Conservation (phyloP, 139 green algal genomes). For the Chlamydomonas sp. region DNA sequence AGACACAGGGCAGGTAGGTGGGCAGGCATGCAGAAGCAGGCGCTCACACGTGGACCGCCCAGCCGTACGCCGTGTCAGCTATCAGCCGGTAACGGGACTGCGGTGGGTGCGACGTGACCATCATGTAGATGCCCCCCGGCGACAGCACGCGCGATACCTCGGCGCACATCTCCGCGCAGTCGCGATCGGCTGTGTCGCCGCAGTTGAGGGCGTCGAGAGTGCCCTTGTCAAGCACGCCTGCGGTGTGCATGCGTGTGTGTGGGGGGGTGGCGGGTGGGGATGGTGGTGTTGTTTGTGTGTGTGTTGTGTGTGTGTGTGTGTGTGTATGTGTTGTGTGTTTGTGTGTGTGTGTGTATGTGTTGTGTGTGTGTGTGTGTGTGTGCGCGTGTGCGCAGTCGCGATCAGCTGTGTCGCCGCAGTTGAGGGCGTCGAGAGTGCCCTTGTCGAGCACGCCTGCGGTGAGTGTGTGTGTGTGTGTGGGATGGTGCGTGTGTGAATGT, state of each 20-base stretch:
- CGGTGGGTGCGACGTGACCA: constrained; percentile 26
- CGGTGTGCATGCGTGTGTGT: no score
- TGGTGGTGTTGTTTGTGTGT: no score
- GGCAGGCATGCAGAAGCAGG: no score
- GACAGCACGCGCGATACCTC: constrained; percentile 38
- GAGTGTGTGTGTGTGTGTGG: no score
- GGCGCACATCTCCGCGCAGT: constrained; percentile 19
- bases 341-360: no score
- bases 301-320: no score
- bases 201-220: constrained; percentile 48
- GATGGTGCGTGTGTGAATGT: no score
- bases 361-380: no score
- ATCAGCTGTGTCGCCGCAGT: constrained; percentile 32
- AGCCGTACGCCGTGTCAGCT: no score
- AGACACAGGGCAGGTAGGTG: neutral
- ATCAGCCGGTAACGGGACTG: neutral
- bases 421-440: constrained; percentile 44
- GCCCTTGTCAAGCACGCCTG: constrained; percentile 48
- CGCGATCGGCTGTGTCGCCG: constrained; percentile 22
- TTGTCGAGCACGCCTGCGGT: constrained; percentile 50
- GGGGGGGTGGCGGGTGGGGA: no score
- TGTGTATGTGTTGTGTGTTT: no score
- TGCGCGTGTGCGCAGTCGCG: constrained; percentile 10
- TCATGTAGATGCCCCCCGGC: constrained; percentile 31
- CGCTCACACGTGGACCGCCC: neutral